phyloP scores from a whole-genome alignment of 1,139 yeast genomes.

The Saccharomyces pastorianus region DNA sequence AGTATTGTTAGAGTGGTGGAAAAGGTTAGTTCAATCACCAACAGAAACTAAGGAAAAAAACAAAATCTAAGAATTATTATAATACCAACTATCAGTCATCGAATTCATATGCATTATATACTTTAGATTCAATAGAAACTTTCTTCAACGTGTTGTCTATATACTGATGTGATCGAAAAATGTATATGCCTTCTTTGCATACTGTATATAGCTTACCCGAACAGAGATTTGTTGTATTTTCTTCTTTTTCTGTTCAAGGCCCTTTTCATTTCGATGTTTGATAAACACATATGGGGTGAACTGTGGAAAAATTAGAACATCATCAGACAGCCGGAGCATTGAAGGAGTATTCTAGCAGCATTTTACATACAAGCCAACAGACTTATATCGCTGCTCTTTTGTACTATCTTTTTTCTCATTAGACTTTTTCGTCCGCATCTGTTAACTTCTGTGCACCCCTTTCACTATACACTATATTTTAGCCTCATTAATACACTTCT shows the following conservation, averaged over 20 bases:
- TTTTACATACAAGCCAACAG: background rate
- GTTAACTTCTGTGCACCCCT: background rate
- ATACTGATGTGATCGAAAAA: background rate
- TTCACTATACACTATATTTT: background rate
- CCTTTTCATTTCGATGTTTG: background rate
- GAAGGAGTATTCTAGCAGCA: background rate
- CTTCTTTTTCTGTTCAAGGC: background rate
- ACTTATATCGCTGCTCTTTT: background rate
- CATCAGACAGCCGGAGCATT: background rate
- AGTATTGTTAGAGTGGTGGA: constrained; percentile 80
- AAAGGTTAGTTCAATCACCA: constrained; percentile 37
- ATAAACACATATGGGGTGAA: background rate
- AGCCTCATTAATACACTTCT: background rate
- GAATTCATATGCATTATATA: background rate
- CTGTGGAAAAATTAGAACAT: background rate
- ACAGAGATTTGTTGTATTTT: background rate
- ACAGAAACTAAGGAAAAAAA: background rate
- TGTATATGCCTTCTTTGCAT: background rate
- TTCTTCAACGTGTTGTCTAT: background rate
- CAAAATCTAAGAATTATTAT: background rate
- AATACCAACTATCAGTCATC: background rate
- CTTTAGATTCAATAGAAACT: background rate
- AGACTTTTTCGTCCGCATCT: background rate
- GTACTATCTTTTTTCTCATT: background rate
- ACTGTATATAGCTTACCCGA: background rate